These are phyloP conservation scores for Novymonas esmeraldas DNA, from an alignment of 208 protist genomes.

Conservation along the genomic window DNA sequence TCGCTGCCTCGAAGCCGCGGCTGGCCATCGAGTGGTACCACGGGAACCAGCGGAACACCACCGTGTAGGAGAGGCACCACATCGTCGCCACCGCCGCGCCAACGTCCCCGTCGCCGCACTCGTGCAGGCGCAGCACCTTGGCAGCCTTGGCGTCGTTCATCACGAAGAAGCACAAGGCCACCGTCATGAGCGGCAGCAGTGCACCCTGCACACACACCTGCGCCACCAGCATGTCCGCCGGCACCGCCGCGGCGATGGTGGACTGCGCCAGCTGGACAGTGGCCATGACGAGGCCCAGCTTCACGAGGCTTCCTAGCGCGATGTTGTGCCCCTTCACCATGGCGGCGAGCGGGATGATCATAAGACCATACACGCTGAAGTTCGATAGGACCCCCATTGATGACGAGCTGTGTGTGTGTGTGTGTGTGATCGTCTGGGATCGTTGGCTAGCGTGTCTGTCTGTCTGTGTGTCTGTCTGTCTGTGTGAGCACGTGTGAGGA, in stretches of 20 bases:
- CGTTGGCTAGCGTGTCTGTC: background rate
- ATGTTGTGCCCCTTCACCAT: slow-evolving; percentile 70
- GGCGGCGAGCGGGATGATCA: slow-evolving; percentile 73
- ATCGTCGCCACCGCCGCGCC: slow-evolving; percentile 52
- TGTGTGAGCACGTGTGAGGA: background rate
- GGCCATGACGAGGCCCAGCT: slow-evolving; percentile 44
- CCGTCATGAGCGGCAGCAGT: slow-evolving; percentile 50
- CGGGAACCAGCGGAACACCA: slow-evolving; percentile 72
- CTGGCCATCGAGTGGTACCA: slow-evolving; percentile 74
- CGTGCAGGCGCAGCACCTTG: slow-evolving; percentile 49
- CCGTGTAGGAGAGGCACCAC: slow-evolving; percentile 58
- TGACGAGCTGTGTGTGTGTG: slow-evolving; percentile 7
- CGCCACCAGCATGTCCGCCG: slow-evolving; percentile 18
- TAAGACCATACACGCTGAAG: slow-evolving; percentile 69
- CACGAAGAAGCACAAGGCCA: slow-evolving; percentile 54
- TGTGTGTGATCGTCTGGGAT: background rate
- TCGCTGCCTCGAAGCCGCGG: slow-evolving; percentile 55
- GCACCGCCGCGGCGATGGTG: slow-evolving; percentile 41
- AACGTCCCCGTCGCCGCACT: slow-evolving; percentile 33
- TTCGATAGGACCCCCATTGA: slow-evolving; percentile 73
- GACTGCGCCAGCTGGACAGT: slow-evolving; percentile 61
- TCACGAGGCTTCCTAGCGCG: slow-evolving; percentile 32
- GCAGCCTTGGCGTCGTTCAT: slow-evolving; percentile 56
- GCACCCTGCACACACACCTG: slow-evolving; percentile 34
- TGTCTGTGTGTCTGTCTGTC: slow-evolving; percentile 2